Base-by-base conservation (phyloP, 1,284 basidiomycete genomes). In the Meira nashicola region DNA sequence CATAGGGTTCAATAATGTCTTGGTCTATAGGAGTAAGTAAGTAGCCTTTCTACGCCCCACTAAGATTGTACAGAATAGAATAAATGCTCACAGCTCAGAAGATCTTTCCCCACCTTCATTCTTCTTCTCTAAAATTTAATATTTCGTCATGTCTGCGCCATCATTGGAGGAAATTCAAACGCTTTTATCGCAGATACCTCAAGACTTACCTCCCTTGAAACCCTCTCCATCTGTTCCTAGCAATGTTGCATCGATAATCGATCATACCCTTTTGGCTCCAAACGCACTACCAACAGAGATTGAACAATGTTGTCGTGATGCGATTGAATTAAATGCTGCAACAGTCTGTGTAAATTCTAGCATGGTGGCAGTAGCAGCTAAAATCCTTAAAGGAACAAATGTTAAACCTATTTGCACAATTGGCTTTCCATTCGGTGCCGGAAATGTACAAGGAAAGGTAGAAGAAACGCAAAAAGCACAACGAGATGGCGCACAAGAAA, bases 341-440 rank as follows among this genome's bases (percentile, higher is more conserved):
- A 72, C 70, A 2, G 69, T 75, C 8, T 75, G 73, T 55, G 71
- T 73, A 55, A 73, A 71, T 55, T 66, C 65, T 4, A 62, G 60
- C 55, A 63, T 69, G 65, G 65, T 73, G 38, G 58, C 59, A 14
- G 44, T 47, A 74, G 69, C 90, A 86, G 4, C 83, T 83, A 58
- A 79, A 83, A 54, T 83, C 85, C 61, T 73, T 1, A 33, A 60
- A 23, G 67, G 67, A 39, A 51, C 58, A 17, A 1, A 19, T 15
- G 44, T 55, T 3, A 17, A 38, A 19, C 51, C 58, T 1, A 62
- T 62, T 37, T 55, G 39, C 23, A 56, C 54, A 8, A 46, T 62
- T 9, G 60, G 60, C 6, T 62, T 62, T 39, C 60, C 60, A 6
- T 58, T 60, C 46, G 58, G 71, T 33, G 64, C 64, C 0, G 58